These are phyloP conservation scores for Phytopythium montanum DNA, from an alignment of 352 stramenopile species.

Conservation along the genomic window DNA sequence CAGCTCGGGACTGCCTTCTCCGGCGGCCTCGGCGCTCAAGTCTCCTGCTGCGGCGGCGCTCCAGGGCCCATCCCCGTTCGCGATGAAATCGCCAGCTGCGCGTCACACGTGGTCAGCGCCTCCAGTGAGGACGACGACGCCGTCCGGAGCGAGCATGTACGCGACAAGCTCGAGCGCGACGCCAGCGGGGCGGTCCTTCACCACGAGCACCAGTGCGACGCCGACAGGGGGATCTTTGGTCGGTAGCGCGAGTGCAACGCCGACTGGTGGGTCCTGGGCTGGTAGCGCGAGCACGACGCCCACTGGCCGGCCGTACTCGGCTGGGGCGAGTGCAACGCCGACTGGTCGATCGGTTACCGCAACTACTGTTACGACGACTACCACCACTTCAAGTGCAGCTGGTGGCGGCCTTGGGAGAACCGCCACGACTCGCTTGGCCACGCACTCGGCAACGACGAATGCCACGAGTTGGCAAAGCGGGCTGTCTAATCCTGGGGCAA, in stretches of 20 bases:
- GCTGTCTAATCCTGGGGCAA: neutral
- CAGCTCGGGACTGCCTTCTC: constrained; percentile 4
- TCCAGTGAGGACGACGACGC: constrained; percentile 8
- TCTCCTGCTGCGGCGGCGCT: constrained; percentile 3
- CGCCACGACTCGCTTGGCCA: neutral
- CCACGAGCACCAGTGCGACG: neutral
- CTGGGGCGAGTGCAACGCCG: neutral
- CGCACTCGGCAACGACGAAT: neutral
- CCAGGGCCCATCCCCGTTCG: constrained; percentile 1
- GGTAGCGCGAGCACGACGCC: neutral
- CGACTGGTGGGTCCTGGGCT: neutral
- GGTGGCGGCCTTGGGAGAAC: neutral
- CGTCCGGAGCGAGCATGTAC: neutral
- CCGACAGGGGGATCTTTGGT: neutral
- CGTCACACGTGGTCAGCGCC: constrained; percentile 4
- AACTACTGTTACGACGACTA: constrained; percentile 8
- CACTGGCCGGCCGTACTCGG: neutral
- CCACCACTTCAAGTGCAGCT: neutral
- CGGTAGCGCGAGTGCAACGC: neutral
- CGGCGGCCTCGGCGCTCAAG: constrained; percentile 1
- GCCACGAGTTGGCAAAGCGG: neutral
- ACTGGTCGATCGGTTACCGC: neutral
- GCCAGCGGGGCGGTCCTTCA: neutral
- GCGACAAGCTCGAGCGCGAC: neutral
- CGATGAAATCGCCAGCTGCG: neutral